Evolutionary conservation across 768 basidiomycete species (phyloP).

Genomic region (Myochromella boudieri): DNA sequence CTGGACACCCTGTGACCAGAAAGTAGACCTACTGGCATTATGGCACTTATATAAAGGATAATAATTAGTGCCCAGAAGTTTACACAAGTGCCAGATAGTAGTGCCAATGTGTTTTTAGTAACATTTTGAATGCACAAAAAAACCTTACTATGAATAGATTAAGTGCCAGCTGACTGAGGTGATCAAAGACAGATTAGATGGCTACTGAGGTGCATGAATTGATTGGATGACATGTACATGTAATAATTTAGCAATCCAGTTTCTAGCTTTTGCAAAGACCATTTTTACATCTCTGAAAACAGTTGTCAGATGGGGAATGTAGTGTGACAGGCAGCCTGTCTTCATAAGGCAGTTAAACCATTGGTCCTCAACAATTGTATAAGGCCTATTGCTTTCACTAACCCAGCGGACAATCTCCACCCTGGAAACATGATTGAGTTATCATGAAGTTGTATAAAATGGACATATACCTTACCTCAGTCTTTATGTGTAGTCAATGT

Average conservation of each 20-base stretch:
- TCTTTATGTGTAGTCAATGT: too few relatives aligned
- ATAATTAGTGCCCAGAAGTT: too few relatives aligned
- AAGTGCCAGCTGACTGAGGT: too few relatives aligned
- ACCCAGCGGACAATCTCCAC: constrained; percentile 36
- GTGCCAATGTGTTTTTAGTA: too few relatives aligned
- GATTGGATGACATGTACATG: constrained; percentile 27
- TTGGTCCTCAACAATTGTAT: constrained; percentile 32
- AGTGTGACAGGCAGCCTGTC: constrained; percentile 27
- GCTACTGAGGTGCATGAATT: constrained; percentile 1
- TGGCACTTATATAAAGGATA: too few relatives aligned
- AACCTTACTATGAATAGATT: too few relatives aligned
- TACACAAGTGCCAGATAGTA: too few relatives aligned
- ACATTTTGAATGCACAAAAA: too few relatives aligned
- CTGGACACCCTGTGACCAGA: too few relatives aligned
- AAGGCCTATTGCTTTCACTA: constrained; percentile 29
- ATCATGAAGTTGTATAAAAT: constrained; percentile 27
- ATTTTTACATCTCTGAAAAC: constrained; percentile 29
- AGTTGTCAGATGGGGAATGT: constrained; percentile 29
- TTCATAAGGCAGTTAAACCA: constrained; percentile 32
- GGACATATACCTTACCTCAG: constrained; percentile 28
- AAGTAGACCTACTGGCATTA: too few relatives aligned
- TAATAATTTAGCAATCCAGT: constrained; percentile 25
- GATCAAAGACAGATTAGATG: too few relatives aligned
- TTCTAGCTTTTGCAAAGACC: constrained; percentile 20
- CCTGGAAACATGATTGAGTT: constrained; percentile 25